Percentiles rank a stretch among this genome's conserved stretches.
Evolutionary conservation across 768 basidiomycete genomes (phyloP).

Genomic region (Mycena belliarum): DNA sequence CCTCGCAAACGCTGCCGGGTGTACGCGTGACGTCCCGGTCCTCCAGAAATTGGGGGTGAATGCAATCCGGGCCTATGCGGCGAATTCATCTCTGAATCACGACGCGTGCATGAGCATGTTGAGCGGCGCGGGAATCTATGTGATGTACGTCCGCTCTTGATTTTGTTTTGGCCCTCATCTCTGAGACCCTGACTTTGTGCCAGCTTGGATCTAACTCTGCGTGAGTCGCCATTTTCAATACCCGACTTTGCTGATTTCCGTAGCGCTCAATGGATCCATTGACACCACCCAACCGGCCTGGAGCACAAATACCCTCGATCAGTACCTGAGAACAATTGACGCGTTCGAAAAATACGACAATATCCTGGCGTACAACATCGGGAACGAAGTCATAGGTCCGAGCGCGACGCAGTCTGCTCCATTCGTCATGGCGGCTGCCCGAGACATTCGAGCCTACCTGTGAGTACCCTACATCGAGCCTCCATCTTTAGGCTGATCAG

Average conservation of each 20-base stretch:
- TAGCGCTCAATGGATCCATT: constrained; percentile 62
- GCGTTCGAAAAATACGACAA: constrained; percentile 86
- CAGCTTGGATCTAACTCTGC: constrained; percentile 86
- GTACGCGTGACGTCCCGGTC: constrained; percentile 80
- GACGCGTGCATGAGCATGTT: constrained; percentile 83
- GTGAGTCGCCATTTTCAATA: not conserved
- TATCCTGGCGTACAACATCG: constrained; percentile 85
- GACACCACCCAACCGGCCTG: constrained; percentile 59
- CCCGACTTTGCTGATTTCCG: not conserved
- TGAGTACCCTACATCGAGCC: constrained; percentile 34
- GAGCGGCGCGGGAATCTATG: constrained; percentile 80
- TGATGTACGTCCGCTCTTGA: constrained; percentile 62
- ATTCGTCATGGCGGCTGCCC: constrained; percentile 89
- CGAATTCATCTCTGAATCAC: constrained; percentile 80
- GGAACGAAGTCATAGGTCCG: constrained; percentile 73
- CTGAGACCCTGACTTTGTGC: no score
- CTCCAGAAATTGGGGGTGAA: constrained; percentile 79
- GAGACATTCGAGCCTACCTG: constrained; percentile 86
- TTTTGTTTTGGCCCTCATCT: constrained; percentile 5
- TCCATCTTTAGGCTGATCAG: not conserved
- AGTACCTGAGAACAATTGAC: constrained; percentile 78
- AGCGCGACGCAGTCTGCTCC: constrained; percentile 65
- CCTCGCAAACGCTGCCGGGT: constrained; percentile 64
- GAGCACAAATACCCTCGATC: constrained; percentile 62
- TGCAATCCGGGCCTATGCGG: constrained; percentile 82